Evolutionary conservation across 2,329 filamentous ascomycete genomes (phyloP).

Genomic region (Rhynchosporium agropyri): DNA sequence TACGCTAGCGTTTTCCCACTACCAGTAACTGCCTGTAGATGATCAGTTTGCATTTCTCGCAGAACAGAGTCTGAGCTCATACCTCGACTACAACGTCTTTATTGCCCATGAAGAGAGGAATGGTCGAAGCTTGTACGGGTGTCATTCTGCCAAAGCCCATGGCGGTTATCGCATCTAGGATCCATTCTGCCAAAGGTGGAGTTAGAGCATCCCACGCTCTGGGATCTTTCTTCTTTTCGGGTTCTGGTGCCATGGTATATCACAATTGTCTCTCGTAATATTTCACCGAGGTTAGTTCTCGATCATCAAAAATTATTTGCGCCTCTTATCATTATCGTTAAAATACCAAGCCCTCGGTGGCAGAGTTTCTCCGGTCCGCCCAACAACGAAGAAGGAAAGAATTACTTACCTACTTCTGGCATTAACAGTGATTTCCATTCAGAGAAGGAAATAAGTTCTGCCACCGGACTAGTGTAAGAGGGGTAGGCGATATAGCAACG

Average conservation of each 20-base stretch:
- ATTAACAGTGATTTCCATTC: too few relatives aligned
- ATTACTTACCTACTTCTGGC: too few relatives aligned
- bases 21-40: constrained; percentile 75
- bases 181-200: constrained; percentile 77
- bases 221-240: constrained; percentile 48
- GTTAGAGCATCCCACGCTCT: constrained; percentile 69
- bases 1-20: constrained; percentile 90
- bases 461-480: too few relatives aligned
- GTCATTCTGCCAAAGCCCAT: constrained; percentile 90
- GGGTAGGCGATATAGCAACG: too few relatives aligned
- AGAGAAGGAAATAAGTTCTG: too few relatives aligned
- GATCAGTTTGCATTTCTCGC: constrained; percentile 16
- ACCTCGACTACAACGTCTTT: constrained; percentile 92
- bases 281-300: constrained; percentile 3
- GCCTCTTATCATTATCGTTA: constrained; percentile 22
- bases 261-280: neutral
- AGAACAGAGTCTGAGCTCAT: constrained; percentile 18
- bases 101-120: constrained; percentile 85
- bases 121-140: constrained; percentile 89
- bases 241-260: constrained; percentile 34
- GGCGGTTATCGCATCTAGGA: constrained; percentile 77
- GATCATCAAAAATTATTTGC: constrained; percentile 3
- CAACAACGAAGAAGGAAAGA: too few relatives aligned
- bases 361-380: neutral
- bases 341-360: neutral